Conservation (phyloP, 768 basidiomycete species). For the Rhodotorula sphaerocarpa region DNA sequence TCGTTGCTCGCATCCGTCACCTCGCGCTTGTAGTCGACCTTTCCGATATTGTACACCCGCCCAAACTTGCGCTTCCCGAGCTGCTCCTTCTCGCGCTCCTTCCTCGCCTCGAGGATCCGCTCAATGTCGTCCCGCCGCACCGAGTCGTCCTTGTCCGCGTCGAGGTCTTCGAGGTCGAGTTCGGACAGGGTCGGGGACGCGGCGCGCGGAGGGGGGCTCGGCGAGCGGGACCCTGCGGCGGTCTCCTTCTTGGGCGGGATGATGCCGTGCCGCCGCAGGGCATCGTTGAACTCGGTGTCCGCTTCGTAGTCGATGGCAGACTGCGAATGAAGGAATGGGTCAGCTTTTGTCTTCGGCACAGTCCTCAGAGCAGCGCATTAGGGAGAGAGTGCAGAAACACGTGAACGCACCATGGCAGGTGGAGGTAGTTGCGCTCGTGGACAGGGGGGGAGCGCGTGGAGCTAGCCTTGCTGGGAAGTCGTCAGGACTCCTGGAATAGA, state of each 20-base stretch:
- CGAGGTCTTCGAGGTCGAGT: conserved; percentile 37
- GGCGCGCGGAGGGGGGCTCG: conserved; percentile 16
- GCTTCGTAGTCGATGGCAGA: conserved; percentile 21
- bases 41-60: conserved; percentile 68
- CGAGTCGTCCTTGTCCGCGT: conserved; percentile 33
- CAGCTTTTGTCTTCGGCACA: too few relatives aligned
- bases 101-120: conserved; percentile 56
- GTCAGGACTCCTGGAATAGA: too few relatives aligned
- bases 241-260: conserved; percentile 42
- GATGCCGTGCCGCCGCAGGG: conserved; percentile 48
- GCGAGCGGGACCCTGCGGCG: conserved; percentile 19
- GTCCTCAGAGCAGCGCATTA: rapidly evolving
- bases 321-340: neutral
- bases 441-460: too few relatives aligned
- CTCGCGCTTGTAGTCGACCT: conserved; percentile 89
- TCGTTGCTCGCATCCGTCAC: conserved; percentile 84
- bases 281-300: conserved; percentile 45
- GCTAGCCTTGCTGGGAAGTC: too few relatives aligned
- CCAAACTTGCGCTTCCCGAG: conserved; percentile 64
- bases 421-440: too few relatives aligned
- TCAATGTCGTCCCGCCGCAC: conserved; percentile 49
- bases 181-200: conserved; percentile 31
- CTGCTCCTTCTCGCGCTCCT: conserved; percentile 57
- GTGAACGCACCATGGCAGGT: neutral
- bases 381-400: too few relatives aligned